Evolutionary conservation across 208 protist genomes (phyloP).

Genomic region (Trypanosoma conorhini): DNA sequence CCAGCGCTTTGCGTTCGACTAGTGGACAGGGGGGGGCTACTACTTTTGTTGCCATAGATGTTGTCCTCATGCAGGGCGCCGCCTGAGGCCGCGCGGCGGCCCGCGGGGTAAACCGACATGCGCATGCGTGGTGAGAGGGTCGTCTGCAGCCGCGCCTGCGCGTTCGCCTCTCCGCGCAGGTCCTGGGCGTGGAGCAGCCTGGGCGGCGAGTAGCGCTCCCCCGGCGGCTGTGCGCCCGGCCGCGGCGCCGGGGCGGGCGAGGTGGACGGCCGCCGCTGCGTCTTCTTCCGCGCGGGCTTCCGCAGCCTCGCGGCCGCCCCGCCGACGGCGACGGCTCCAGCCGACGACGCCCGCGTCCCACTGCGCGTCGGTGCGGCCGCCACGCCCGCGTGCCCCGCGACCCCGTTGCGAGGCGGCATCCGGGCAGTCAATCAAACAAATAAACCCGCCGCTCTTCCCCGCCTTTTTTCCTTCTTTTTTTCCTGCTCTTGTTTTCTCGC

Average conservation of each 20-base stretch:
- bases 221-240: background rate
- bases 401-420: too few relatives aligned
- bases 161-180: background rate
- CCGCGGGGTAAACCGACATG: background rate
- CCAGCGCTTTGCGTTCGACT: background rate
- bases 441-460: background rate
- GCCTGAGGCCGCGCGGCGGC: background rate
- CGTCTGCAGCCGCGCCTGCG: background rate
- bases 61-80: background rate
- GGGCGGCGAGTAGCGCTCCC: slow-evolving; percentile 11
- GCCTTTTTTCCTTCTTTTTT: background rate
- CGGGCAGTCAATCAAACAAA: background rate
- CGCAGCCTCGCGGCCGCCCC: too few relatives aligned
- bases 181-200: slow-evolving; percentile 10
- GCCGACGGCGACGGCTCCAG: background rate
- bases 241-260: background rate
- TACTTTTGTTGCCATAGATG: background rate
- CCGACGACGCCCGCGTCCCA: background rate
- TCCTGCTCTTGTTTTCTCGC: background rate
- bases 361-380: too few relatives aligned
- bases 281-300: background rate
- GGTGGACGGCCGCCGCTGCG: background rate
- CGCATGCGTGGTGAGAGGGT: background rate
- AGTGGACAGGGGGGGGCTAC: background rate
- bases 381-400: too few relatives aligned